Percentiles rank a stretch among this genome's conserved stretches.
Evolutionary conservation across 1,284 basidiomycete species (phyloP).

Genomic region (Kwoniella shivajii): DNA sequence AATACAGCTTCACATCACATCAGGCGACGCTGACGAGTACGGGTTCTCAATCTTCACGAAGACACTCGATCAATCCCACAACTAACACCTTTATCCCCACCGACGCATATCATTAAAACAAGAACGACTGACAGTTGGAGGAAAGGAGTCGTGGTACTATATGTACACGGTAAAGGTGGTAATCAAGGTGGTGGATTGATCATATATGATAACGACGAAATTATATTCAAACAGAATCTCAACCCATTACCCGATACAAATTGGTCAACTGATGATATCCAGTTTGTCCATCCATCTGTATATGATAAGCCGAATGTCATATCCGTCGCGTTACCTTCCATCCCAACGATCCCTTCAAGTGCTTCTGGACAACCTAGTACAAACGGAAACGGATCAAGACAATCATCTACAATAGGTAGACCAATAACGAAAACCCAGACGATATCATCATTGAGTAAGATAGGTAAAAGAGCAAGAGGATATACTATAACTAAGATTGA

Average conservation of each 20-base stretch:
- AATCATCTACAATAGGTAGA: background rate
- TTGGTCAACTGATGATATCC: constrained; percentile 7
- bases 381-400: background rate
- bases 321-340: background rate
- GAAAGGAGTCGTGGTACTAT: constrained; percentile 1
- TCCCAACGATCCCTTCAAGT: too few species aligned
- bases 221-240: background rate
- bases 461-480: constrained; percentile 3
- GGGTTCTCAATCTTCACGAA: background rate
- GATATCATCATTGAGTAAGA: constrained; percentile 2
- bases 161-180: constrained; percentile 10
- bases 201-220: constrained; percentile 11
- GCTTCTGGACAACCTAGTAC: background rate
- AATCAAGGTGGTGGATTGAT: constrained; percentile 9
- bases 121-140: constrained; percentile 3
- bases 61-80: constrained; percentile 16
- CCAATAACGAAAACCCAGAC: background rate
- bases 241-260: background rate
- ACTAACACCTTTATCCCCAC: constrained; percentile 1
- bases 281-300: constrained; percentile 10
- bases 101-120: background rate
- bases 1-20: too few species aligned
- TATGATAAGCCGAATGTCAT: constrained; percentile 6
- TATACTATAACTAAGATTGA: constrained; percentile 4
- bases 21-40: background rate